These are phyloP conservation scores for Pneumocystis carinii DNA, from an alignment of 1,139 yeast genomes.

Conservation along the genomic window DNA sequence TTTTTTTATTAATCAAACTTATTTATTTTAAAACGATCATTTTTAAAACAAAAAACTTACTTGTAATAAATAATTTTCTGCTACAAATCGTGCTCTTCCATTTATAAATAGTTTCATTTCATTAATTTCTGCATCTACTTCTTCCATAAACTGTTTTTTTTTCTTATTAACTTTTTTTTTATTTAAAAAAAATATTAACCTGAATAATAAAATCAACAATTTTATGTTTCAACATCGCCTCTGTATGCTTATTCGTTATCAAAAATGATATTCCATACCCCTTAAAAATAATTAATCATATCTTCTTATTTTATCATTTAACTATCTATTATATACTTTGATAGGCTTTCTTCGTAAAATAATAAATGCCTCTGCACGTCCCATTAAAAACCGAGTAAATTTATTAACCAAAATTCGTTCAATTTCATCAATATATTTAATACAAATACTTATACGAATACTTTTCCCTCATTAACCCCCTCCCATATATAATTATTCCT, in stretches of 20 bases:
- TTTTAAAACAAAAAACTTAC: background rate
- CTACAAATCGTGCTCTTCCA: conserved; percentile 95
- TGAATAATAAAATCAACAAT: conserved; percentile 92
- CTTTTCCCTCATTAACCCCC: background rate
- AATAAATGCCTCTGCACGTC: conserved; percentile 87
- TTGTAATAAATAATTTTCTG: conserved; percentile 34
- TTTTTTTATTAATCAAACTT: background rate
- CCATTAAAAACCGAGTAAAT: conserved; percentile 82
- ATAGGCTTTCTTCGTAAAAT: conserved; percentile 86
- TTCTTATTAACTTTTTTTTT: too few species aligned
- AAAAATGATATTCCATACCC: conserved; percentile 90
- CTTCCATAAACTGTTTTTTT: conserved; percentile 67
- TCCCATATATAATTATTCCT: background rate
- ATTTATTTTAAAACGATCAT: background rate
- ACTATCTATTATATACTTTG: conserved; percentile 22
- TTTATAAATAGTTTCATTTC: conserved; percentile 94
- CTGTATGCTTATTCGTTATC: conserved; percentile 88
- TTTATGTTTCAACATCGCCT: conserved; percentile 87
- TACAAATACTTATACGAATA: conserved; percentile 67
- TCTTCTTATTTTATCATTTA: background rate
- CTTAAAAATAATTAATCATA: conserved; percentile 6
- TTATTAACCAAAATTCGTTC: conserved; percentile 88
- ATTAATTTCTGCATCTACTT: conserved; percentile 94
- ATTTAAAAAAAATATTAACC: conserved; percentile 6
- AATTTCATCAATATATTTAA: conserved; percentile 95